These are phyloP conservation scores for Vanilla planifolia DNA, from an alignment of 106 monocot genomes.

Conservation along the genomic window DNA sequence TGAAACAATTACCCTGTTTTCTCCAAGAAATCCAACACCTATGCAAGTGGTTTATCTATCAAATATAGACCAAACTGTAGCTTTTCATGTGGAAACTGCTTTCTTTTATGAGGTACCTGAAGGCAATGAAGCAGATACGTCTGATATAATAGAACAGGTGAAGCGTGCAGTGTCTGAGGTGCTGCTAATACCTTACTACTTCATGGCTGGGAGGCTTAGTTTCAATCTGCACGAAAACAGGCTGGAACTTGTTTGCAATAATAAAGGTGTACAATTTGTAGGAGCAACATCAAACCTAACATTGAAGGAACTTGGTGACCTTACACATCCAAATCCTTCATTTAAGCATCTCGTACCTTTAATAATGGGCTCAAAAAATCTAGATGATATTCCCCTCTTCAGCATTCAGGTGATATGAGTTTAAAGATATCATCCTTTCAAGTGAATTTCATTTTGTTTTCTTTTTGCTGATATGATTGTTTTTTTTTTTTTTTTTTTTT, in stretches of 20 bases:
- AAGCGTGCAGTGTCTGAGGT: constrained; percentile 39
- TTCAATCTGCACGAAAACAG: constrained; percentile 28
- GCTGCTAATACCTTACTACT: constrained; percentile 59
- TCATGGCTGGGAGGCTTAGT: constrained; percentile 75
- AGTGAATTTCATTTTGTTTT: not conserved
- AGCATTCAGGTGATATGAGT: constrained; percentile 50
- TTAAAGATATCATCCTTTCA: not conserved
- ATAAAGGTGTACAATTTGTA: constrained; percentile 52
- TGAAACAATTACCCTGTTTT: constrained; percentile 23
- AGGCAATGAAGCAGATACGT: not conserved
- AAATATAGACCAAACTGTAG: constrained; percentile 84
- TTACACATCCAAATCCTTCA: constrained; percentile 62
- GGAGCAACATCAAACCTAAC: constrained; percentile 37
- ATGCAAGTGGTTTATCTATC: constrained; percentile 50
- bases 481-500: too few relatives aligned
- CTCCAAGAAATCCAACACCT: constrained; percentile 34
- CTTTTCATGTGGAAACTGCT: constrained; percentile 74
- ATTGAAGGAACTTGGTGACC: constrained; percentile 47
- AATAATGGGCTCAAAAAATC: constrained; percentile 15
- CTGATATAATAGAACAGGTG: constrained; percentile 35
- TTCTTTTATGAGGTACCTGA: constrained; percentile 48
- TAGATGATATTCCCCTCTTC: constrained; percentile 41
- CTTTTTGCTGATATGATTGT: not conserved
- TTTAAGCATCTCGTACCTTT: constrained; percentile 52
- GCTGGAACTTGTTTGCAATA: constrained; percentile 80